phyloP scores from a whole-genome alignment of 352 stramenopile genomes.

The Globisporangium spinosum region DNA sequence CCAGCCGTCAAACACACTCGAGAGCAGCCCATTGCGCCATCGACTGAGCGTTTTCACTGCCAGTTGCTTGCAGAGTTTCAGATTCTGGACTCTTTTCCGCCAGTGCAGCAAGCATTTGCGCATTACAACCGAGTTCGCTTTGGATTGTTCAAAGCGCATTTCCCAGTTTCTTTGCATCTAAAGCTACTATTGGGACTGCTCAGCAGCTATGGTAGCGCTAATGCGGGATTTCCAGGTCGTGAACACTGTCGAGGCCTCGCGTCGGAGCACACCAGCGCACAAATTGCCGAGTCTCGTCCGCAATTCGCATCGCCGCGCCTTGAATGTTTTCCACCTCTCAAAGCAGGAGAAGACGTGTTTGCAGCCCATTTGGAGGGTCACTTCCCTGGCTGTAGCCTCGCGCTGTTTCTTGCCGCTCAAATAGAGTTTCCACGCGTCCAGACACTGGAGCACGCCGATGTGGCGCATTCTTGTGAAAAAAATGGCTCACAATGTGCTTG shows the following conservation, averaged over 20 bases:
- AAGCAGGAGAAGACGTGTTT: constrained; percentile 25
- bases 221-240: constrained; percentile 19
- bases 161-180: constrained; percentile 29
- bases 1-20: constrained; percentile 24
- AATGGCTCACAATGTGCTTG: background rate
- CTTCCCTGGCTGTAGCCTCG: constrained; percentile 24
- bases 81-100: constrained; percentile 14
- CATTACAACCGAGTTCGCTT: constrained; percentile 23
- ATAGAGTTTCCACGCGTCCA: constrained; percentile 50
- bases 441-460: constrained; percentile 33
- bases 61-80: constrained; percentile 2
- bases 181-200: constrained; percentile 17
- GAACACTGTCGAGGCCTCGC: background rate
- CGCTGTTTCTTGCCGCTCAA: constrained; percentile 12
- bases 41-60: constrained; percentile 23
- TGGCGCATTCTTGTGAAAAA: constrained; percentile 28
- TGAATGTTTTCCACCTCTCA: constrained; percentile 16
- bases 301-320: background rate
- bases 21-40: constrained; percentile 22
- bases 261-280: background rate
- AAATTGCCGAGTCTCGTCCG: background rate
- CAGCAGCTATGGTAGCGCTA: constrained; percentile 9
- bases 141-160: constrained; percentile 20
- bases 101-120: constrained; percentile 27
- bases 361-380: constrained; percentile 33